A percentile compares a stretch with the other conserved stretches of the same genome.
These are phyloP conservation scores for Gossypium bickii DNA, from an alignment of 345 rosid species.

Conservation along the genomic window DNA sequence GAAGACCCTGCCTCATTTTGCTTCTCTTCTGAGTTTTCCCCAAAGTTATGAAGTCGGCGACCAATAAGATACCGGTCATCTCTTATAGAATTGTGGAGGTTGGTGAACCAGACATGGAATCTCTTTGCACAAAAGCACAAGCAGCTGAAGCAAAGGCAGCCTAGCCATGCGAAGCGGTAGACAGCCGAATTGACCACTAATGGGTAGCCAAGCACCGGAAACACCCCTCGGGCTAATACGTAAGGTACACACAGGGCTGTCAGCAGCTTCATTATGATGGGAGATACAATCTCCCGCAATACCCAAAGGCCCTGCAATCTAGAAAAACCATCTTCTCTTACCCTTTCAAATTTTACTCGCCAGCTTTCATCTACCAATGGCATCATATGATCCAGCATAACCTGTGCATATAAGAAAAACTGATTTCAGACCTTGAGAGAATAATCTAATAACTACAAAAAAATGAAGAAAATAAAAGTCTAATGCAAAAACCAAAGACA, in stretches of 20 bases:
- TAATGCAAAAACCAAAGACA: neutral
- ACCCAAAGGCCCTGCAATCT: constrained; percentile 93
- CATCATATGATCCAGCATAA: constrained; percentile 97
- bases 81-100: constrained; percentile 96
- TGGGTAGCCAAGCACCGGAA: constrained; percentile 90
- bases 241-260: constrained; percentile 96
- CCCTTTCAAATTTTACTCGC: constrained; percentile 90
- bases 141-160: constrained; percentile 74
- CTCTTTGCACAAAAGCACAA: constrained; percentile 80
- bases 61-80: constrained; percentile 95
- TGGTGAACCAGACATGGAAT: constrained; percentile 91
- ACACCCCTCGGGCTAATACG: constrained; percentile 85
- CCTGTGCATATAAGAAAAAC: constrained; percentile 37
- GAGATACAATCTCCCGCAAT: constrained; percentile 79
- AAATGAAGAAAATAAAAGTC: too few relatives aligned
- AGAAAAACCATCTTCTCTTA: constrained; percentile 92
- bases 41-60: constrained; percentile 84
- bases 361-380: constrained; percentile 91
- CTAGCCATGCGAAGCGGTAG: constrained; percentile 94
- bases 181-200: constrained; percentile 89
- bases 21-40: constrained; percentile 46
- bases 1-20: constrained; percentile 25
- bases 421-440: neutral
- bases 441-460: too few relatives aligned
- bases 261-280: constrained; percentile 87